These are phyloP conservation scores for Quercus tomentella DNA, from an alignment of 331 rosid genomes.

Conservation along the genomic window DNA sequence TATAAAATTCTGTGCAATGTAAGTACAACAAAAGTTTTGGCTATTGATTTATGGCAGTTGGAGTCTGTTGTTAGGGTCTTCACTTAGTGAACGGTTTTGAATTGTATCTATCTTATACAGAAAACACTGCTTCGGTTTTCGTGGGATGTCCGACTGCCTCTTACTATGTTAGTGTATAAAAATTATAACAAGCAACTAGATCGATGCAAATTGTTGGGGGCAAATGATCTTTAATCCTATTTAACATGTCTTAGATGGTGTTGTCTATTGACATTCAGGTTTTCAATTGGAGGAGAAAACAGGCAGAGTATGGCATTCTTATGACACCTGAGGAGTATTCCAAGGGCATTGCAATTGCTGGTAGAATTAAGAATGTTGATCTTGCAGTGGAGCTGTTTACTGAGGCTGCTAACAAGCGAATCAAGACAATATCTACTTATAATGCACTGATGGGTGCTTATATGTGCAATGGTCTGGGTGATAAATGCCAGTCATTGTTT, in stretches of 20 bases:
- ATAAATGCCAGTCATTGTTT: conserved; percentile 52
- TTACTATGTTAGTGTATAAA: background rate
- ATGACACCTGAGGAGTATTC: conserved; percentile 49
- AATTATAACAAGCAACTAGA: background rate
- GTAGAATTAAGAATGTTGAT: conserved; percentile 46
- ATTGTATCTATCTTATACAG: background rate
- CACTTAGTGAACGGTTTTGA: background rate
- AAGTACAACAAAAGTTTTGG: background rate
- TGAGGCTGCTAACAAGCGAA: conserved; percentile 50
- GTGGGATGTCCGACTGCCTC: background rate
- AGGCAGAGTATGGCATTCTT: conserved; percentile 17
- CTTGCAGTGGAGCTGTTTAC: conserved; percentile 53
- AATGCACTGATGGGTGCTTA: conserved; percentile 78
- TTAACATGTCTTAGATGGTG: background rate
- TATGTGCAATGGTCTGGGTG: conserved; percentile 57
- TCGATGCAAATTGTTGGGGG: background rate
- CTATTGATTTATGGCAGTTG: background rate
- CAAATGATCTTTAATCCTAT: background rate
- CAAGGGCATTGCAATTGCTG: conserved; percentile 60
- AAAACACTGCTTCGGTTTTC: background rate
- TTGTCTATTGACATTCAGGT: conserved; percentile 40
- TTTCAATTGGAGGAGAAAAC: conserved; percentile 59
- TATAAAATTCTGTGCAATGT: background rate
- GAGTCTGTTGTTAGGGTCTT: background rate
- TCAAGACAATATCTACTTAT: conserved; percentile 49